These are phyloP conservation scores for Amanita exitialis DNA, from an alignment of 768 basidiomycete genomes.

Conservation along the genomic window DNA sequence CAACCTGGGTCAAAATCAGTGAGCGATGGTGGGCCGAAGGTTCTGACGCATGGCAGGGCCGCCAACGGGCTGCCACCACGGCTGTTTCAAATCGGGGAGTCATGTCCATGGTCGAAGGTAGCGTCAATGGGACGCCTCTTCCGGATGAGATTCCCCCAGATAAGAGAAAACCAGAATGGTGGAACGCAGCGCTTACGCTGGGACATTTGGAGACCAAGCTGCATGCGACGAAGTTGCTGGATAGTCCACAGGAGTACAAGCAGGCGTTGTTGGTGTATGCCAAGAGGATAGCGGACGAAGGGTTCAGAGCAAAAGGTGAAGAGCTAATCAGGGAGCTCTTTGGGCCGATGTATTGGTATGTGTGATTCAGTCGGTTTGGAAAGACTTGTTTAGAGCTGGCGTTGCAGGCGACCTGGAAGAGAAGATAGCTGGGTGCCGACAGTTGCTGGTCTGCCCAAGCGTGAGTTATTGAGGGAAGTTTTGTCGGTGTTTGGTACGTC, in stretches of 20 bases:
- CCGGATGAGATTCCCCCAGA: slow-evolving; percentile 22
- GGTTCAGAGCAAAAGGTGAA: slow-evolving; percentile 79
- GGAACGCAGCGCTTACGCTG: slow-evolving; percentile 73
- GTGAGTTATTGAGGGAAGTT: slow-evolving; percentile 79
- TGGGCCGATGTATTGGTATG: slow-evolving; percentile 86
- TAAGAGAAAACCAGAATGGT: slow-evolving; percentile 61
- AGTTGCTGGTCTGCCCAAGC: slow-evolving; percentile 64
- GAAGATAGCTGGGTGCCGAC: slow-evolving; percentile 60
- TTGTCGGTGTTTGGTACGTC: slow-evolving; percentile 68
- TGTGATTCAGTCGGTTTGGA: slow-evolving; percentile 11
- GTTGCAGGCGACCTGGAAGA: slow-evolving; percentile 51
- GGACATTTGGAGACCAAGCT: slow-evolving; percentile 83
- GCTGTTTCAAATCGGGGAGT: slow-evolving; percentile 36
- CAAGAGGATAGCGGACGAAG: slow-evolving; percentile 82
- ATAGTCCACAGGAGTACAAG: slow-evolving; percentile 82
- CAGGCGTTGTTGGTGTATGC: slow-evolving; percentile 68
- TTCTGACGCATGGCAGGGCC: slow-evolving; percentile 75
- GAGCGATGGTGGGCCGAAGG: slow-evolving; percentile 82
- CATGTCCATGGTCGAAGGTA: slow-evolving; percentile 41
- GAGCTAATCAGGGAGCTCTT: slow-evolving; percentile 86
- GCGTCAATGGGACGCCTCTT: slow-evolving; percentile 26
- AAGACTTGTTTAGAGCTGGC: background rate
- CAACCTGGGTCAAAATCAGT: slow-evolving; percentile 64
- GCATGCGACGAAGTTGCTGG: slow-evolving; percentile 62
- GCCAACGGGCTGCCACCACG: slow-evolving; percentile 31